phyloP scores from a whole-genome alignment of 1,284 basidiomycete species.

The Neonothopanus nambi region DNA sequence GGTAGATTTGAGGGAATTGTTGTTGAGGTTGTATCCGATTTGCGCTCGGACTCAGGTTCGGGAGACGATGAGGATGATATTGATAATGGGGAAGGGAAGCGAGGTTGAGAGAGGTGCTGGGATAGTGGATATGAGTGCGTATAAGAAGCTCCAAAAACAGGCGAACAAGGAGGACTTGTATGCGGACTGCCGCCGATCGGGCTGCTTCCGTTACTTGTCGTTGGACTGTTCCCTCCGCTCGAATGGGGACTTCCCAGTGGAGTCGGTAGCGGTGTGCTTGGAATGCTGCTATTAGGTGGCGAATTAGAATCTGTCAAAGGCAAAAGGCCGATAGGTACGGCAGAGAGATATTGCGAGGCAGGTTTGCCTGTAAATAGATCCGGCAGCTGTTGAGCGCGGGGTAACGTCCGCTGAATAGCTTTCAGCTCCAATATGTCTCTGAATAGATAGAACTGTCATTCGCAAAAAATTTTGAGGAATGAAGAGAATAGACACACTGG shows the following conservation, averaged over 20 bases:
- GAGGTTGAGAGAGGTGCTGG: not conserved
- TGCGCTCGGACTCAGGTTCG: not conserved
- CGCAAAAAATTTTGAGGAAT: not conserved
- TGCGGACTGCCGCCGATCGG: not conserved
- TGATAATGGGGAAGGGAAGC: conserved; percentile 5
- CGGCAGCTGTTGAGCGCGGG: conserved; percentile 47
- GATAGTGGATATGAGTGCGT: too few species aligned
- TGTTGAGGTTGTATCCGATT: not conserved
- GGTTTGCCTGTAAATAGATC: conserved; percentile 38
- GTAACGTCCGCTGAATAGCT: conserved; percentile 57
- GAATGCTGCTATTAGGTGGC: conserved; percentile 6
- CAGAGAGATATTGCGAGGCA: conserved; percentile 40
- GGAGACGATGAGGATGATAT: conserved; percentile 1
- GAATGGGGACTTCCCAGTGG: conserved; percentile 17
- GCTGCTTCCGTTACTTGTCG: not conserved
- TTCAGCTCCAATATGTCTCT: conserved; percentile 67
- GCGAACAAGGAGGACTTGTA: not conserved
- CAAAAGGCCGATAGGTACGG: conserved; percentile 54
- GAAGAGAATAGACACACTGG: not conserved
- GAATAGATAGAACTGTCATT: conserved; percentile 7
- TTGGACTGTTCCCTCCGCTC: not conserved
- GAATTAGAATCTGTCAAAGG: conserved; percentile 40
- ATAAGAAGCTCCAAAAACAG: not conserved
- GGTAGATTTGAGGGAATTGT: not conserved
- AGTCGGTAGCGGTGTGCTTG: conserved; percentile 1